Conservation (phyloP, 345 rosid genomes). For the Reutealis trisperma region DNA sequence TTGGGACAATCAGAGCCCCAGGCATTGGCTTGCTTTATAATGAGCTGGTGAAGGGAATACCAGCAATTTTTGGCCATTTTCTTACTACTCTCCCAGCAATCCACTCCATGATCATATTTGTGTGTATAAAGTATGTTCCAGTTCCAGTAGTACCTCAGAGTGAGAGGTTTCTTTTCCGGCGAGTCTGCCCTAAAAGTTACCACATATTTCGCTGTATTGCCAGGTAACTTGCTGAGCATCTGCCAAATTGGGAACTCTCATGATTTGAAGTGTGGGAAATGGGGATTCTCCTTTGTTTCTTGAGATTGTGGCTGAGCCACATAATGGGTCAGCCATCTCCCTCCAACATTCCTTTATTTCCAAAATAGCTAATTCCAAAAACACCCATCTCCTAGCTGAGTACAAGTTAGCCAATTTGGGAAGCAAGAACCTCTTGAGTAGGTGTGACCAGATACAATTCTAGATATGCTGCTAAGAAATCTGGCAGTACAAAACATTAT, state of each 20-base stretch:
- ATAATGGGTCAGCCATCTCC: neutral
- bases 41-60: slow-evolving; percentile 91
- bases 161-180: slow-evolving; percentile 95
- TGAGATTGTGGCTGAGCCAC: neutral
- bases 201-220: slow-evolving; percentile 98
- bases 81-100: slow-evolving; percentile 95
- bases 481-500: neutral
- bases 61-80: slow-evolving; percentile 97
- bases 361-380: neutral
- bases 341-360: neutral
- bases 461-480: neutral
- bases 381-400: neutral
- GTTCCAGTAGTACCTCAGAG: slow-evolving; percentile 93
- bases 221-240: slow-evolving; percentile 50
- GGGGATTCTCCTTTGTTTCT: neutral
- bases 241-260: slow-evolving; percentile 3
- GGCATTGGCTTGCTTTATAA: slow-evolving; percentile 96
- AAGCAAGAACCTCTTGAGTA: neutral
- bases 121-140: slow-evolving; percentile 92
- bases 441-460: neutral
- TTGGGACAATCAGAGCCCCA: slow-evolving; percentile 97
- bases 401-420: neutral
- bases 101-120: slow-evolving; percentile 97
- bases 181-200: slow-evolving; percentile 83
- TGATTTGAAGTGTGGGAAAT: neutral